Base-by-base conservation (phyloP, 805 yeast species). In the Suhomyces sp. region DNA sequence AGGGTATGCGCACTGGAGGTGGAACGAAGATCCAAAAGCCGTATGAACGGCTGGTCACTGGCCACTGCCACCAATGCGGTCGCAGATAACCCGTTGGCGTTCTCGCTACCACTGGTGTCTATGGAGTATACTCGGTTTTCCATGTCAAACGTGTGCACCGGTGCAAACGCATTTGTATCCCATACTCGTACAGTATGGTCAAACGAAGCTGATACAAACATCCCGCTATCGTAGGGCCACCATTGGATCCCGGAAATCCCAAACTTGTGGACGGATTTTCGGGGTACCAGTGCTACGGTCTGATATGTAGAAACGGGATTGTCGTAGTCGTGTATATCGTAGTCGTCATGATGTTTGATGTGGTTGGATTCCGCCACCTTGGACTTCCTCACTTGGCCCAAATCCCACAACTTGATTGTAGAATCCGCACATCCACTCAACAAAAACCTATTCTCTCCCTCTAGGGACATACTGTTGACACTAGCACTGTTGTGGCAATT, bases 221-320 rank as follows among this genome's bases (percentile, higher is more conserved):
- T 78, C 1, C 97, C 97, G 33, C 85, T 83, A 67, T 92, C 97
- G 45, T 73, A 72, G 0, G 94, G 91, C 93, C 97, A 93, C 97
- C 97, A 92, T 60, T 79, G 75, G 0, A 89, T 73, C 13, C 81
- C 70, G 0, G 96, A 87, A 0, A 92, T 76, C 0, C 97, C 96
- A 65, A 77, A 90, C 17, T 71, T 66, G 63, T 92, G 97, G 13
- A 67, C 75, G 5, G 74, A 48, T 48, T 67, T 70, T 22, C 74
- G 60, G 0, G 78, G 78, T 4, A 75, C 58, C 4, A 74, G 63
- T 4, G 74, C 78, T 4, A 74, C 33, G 15, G 57, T 55, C 5
- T 55, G 17, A 33, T 54, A 69, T 8, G 72, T 55, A 4, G 63
- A 48, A 57, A 63, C 60, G 4, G 74, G 66, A 15, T 67, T 57